Evolutionary conservation across 495 filamentous ascomycete genomes (phyloP), one percentile per base, ranked within the genome.

Genomic region (Acidomyces sp.): DNA sequence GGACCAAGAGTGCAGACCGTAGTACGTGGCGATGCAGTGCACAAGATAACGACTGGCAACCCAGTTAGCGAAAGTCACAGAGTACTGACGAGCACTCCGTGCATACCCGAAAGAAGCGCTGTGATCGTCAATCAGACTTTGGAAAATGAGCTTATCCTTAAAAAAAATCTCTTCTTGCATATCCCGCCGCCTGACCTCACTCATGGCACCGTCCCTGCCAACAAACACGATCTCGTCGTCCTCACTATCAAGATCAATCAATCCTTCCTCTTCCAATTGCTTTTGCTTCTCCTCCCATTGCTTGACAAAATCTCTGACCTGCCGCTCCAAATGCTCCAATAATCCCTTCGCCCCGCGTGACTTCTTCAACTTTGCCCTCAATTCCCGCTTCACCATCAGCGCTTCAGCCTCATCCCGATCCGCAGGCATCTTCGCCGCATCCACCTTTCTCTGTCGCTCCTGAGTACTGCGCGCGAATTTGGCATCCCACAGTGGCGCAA

Each of bases 151-250:
- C 57, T 81, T 83, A 54, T 79, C 72, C 29, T 74, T 75, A 37
- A 69, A 64, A 6, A 66, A 56, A 53, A 66, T 64, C 40, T 73
- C 62, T 30, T 59, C 61, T 52, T 68, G 62, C 43, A 66, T 65
- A 47, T 59, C 60, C 21, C 17, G 20, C 22, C 39, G 22, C 29
- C 27, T 32, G 38, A 49, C 42, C 45, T 84, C 81, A 52, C 74
- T 74, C 77, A 77, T 83, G 40, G 64, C 67, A 4, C 81, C 79
- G 51, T 83, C 78, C 3, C 81, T 67, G 1, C 85, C 86, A 7
- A 93, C 77, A 57, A 93, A 95, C 2, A 95, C 85, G 49, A 96
- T 85, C 61, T 96, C 88, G 42, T 93, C 86, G 51, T 92, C 85
- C 16, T 80, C 77, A 17, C 69, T 66, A 39, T 73, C 73, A 12